Evolutionary conservation across 805 yeast species (phyloP).

Genomic region (Pichia cabralensis): DNA sequence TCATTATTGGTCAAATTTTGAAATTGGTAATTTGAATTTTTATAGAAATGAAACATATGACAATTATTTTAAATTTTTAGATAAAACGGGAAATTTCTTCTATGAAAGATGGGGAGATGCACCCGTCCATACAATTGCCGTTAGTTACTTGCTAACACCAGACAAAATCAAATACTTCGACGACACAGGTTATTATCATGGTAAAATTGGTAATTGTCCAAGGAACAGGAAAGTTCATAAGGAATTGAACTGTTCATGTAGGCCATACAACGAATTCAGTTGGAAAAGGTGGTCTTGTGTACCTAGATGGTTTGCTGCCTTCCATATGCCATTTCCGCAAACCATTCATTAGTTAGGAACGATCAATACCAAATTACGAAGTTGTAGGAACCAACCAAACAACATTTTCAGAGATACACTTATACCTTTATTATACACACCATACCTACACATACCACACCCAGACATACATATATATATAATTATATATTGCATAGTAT

Average conservation of each 20-base stretch:
- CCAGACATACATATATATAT: too few relatives aligned
- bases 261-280: constrained; percentile 37
- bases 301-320: constrained; percentile 26
- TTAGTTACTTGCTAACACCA: constrained; percentile 37
- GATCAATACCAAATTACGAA: too few relatives aligned
- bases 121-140: constrained; percentile 61
- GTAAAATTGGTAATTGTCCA: constrained; percentile 52
- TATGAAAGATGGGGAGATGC: constrained; percentile 80
- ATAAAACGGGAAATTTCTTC: constrained; percentile 56
- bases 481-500: too few relatives aligned
- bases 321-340: constrained; percentile 4
- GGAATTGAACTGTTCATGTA: constrained; percentile 42
- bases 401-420: too few relatives aligned
- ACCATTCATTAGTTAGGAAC: constrained; percentile 3
- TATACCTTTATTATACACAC: too few relatives aligned
- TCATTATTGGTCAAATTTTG: constrained; percentile 62
- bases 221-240: constrained; percentile 33
- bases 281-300: constrained; percentile 45
- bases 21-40: constrained; percentile 48
- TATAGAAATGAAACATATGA: constrained; percentile 47
- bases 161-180: constrained; percentile 49
- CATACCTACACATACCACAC: too few relatives aligned
- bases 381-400: too few relatives aligned
- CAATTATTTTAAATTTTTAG: constrained; percentile 46
- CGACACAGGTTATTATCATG: constrained; percentile 48